A percentile compares a stretch with the other conserved stretches of the same genome.
Evolutionary conservation across 805 yeast species (phyloP).

Genomic region (Myxozyma monticola): DNA sequence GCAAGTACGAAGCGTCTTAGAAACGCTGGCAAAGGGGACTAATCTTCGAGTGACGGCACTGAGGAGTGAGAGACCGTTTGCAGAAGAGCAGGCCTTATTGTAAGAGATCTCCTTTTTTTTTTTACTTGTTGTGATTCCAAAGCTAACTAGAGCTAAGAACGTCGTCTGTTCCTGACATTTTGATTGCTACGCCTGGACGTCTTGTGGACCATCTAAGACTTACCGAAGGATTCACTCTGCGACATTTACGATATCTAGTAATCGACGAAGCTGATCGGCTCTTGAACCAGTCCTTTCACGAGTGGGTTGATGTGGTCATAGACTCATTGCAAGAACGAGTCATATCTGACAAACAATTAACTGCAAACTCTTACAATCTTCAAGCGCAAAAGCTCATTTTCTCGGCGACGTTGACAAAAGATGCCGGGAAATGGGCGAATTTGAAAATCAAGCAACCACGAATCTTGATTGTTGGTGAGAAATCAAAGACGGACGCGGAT

Average conservation of each 20-base stretch:
- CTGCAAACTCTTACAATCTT: slow-evolving; percentile 15
- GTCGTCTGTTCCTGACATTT: slow-evolving; percentile 46
- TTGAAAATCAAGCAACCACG: slow-evolving; percentile 71
- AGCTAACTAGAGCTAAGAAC: no score
- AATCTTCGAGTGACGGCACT: slow-evolving; percentile 63
- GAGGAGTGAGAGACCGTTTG: slow-evolving; percentile 53
- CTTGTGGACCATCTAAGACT: slow-evolving; percentile 90
- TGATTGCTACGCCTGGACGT: slow-evolving; percentile 49
- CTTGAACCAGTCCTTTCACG: slow-evolving; percentile 88
- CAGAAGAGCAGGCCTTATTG: slow-evolving; percentile 62
- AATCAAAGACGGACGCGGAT: slow-evolving; percentile 15
- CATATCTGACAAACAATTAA: slow-evolving; percentile 4
- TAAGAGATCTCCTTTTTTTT: slow-evolving; percentile 30
- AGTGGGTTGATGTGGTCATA: slow-evolving; percentile 68
- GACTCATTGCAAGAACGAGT: slow-evolving; percentile 29
- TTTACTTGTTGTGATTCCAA: neutral
- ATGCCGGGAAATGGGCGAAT: slow-evolving; percentile 79
- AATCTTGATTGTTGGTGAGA: slow-evolving; percentile 67
- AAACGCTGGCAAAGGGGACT: slow-evolving; percentile 63
- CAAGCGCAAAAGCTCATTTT: slow-evolving; percentile 67
- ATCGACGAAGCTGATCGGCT: slow-evolving; percentile 98
- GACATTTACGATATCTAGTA: slow-evolving; percentile 76
- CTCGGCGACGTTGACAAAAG: slow-evolving; percentile 91
- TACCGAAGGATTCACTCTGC: slow-evolving; percentile 83
- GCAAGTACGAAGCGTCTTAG: slow-evolving; percentile 73